Evolutionary conservation across 2,329 filamentous ascomycete species (phyloP).

Genomic region (Dactylonectria macrodidyma): DNA sequence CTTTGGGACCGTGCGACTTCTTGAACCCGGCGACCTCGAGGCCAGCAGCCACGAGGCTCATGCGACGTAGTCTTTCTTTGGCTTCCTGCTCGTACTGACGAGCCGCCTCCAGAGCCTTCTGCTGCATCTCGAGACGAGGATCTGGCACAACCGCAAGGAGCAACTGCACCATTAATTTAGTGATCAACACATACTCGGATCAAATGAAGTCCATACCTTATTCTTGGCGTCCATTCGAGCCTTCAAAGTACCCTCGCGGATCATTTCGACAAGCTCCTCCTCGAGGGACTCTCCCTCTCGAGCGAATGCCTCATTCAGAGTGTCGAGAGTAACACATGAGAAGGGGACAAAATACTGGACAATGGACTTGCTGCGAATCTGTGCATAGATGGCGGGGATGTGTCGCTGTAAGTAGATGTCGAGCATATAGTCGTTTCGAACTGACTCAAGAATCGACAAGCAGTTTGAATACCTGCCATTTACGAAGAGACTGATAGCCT

Average conservation of each 20-base stretch:
- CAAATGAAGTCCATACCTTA: slow-evolving; percentile 61
- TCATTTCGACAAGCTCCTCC: slow-evolving; percentile 84
- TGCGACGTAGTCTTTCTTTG: slow-evolving; percentile 81
- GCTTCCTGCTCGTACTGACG: slow-evolving; percentile 82
- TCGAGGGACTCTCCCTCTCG: slow-evolving; percentile 75
- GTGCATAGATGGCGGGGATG: slow-evolving; percentile 77
- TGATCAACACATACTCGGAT: neutral
- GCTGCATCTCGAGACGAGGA: slow-evolving; percentile 78
- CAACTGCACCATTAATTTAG: slow-evolving; percentile 62
- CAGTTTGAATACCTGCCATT: slow-evolving; percentile 91
- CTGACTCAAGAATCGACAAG: slow-evolving; percentile 84
- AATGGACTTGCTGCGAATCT: slow-evolving; percentile 91
- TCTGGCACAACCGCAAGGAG: slow-evolving; percentile 81
- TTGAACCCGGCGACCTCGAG: slow-evolving; percentile 71
- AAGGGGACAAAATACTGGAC: slow-evolving; percentile 94
- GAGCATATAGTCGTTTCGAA: slow-evolving; percentile 88
- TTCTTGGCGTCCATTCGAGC: slow-evolving; percentile 90
- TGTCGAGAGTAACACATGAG: slow-evolving; percentile 85
- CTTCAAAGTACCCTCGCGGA: slow-evolving; percentile 78
- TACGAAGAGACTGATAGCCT: slow-evolving; percentile 90
- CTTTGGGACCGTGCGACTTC: slow-evolving; percentile 35
- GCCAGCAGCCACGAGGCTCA: slow-evolving; percentile 82
- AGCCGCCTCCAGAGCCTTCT: slow-evolving; percentile 76
- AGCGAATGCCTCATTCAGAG: slow-evolving; percentile 84
- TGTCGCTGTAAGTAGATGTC: slow-evolving; percentile 89